Conservation (phyloP, 1,139 yeast species). For the Lodderomyces beijingensis region DNA sequence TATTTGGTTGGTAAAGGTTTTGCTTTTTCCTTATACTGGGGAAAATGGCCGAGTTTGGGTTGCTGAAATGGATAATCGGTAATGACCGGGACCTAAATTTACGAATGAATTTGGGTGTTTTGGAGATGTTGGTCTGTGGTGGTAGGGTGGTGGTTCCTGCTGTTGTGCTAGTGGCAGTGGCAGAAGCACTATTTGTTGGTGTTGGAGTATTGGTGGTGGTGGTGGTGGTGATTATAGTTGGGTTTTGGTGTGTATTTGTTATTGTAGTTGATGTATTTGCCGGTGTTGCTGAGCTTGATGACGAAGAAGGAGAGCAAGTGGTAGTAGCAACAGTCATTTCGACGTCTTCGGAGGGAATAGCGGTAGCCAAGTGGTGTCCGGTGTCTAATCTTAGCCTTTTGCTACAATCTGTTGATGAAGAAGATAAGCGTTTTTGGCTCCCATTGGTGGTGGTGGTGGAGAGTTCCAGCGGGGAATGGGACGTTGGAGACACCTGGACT, state of each 20-base stretch:
- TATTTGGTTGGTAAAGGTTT: slow-evolving; percentile 3
- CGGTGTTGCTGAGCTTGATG: slow-evolving; percentile 8
- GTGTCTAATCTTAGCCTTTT: slow-evolving; percentile 14
- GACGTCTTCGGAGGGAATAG: too few relatives aligned
- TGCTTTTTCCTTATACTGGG: slow-evolving; percentile 11
- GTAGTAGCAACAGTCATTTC: too few relatives aligned
- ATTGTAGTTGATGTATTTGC: slow-evolving; percentile 4
- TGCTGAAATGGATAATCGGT: slow-evolving; percentile 30
- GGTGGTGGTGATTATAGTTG: slow-evolving; percentile 15
- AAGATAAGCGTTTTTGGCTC: slow-evolving; percentile 11
- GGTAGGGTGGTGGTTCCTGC: slow-evolving; percentile 4
- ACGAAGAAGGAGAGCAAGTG: slow-evolving; percentile 6
- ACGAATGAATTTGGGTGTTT: slow-evolving; percentile 37
- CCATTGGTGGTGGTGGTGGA: slow-evolving; percentile 7
- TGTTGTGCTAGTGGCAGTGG: slow-evolving; percentile 10
- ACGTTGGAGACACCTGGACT: slow-evolving; percentile 1
- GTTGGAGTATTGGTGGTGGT: slow-evolving; percentile 2
- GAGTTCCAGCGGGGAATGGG: too few relatives aligned
- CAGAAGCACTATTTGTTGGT: slow-evolving; percentile 6
- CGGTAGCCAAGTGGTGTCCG: slow-evolving; percentile 3
- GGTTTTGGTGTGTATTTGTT: background rate
- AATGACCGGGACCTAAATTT: slow-evolving; percentile 40
- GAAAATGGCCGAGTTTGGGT: slow-evolving; percentile 13
- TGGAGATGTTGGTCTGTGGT: slow-evolving; percentile 10
- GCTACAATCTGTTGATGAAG: slow-evolving; percentile 12